These are phyloP conservation scores for Collariella sp. DNA, from an alignment of 495 filamentous ascomycete genomes.

Conservation along the genomic window DNA sequence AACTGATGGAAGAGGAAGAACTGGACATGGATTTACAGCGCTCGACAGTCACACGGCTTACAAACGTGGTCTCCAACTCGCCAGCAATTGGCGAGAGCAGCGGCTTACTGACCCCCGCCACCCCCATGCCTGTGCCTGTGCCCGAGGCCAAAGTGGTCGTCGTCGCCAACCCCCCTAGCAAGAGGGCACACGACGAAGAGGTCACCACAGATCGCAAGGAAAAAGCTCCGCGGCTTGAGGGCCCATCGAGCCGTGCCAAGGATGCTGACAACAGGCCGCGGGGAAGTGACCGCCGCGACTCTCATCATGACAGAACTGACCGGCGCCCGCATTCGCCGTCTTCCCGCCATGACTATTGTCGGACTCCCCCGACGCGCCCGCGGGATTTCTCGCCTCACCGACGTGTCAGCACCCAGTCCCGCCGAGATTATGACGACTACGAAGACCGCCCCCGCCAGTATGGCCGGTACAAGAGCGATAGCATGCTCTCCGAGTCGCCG, in stretches of 20 bases:
- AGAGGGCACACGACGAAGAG: slow-evolving; percentile 5
- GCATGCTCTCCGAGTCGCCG: background rate
- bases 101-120: slow-evolving; percentile 1
- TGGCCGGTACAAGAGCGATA: slow-evolving; percentile 9
- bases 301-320: background rate
- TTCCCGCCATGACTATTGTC: slow-evolving; percentile 9
- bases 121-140: background rate
- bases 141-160: background rate
- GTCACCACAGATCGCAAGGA: background rate
- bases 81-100: slow-evolving; percentile 8
- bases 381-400: slow-evolving; percentile 15
- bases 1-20: slow-evolving; percentile 25
- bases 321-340: slow-evolving; percentile 13
- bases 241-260: background rate
- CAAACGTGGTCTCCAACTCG: slow-evolving; percentile 7
- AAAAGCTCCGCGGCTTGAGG: slow-evolving; percentile 8
- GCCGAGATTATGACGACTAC: slow-evolving; percentile 14
- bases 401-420: slow-evolving; percentile 5
- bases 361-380: slow-evolving; percentile 16
- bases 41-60: background rate
- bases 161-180: background rate
- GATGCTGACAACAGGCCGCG: background rate
- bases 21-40: slow-evolving; percentile 14
- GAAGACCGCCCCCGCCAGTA: slow-evolving; percentile 13
- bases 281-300: background rate